Conservation (phyloP, 2,329 filamentous ascomycete species). For the Penicillium sp. region DNA sequence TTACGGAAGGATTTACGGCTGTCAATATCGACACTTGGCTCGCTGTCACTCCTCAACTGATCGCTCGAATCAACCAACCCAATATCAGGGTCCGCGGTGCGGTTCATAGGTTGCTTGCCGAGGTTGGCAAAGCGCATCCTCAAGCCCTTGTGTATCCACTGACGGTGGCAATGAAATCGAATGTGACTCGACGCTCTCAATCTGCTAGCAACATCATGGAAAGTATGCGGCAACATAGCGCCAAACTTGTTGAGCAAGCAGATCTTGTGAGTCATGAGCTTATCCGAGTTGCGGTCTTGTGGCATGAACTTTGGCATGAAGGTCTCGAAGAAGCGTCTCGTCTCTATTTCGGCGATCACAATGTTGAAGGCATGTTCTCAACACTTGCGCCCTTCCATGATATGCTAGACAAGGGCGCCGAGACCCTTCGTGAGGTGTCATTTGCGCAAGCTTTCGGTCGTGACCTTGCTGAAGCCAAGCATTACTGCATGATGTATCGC, state of each 20-base stretch:
- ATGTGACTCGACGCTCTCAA: slow-evolving; percentile 71
- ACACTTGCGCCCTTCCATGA: slow-evolving; percentile 84
- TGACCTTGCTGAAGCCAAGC: slow-evolving; percentile 84
- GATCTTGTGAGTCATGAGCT: slow-evolving; percentile 92
- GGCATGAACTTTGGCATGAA: slow-evolving; percentile 99
- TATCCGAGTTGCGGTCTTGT: slow-evolving; percentile 89
- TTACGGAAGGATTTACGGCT: slow-evolving; percentile 80
- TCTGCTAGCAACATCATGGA: slow-evolving; percentile 94
- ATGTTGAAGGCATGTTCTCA: slow-evolving; percentile 94
- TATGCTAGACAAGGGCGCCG: slow-evolving; percentile 78
- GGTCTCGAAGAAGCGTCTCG: slow-evolving; percentile 92
- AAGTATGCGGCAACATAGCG: slow-evolving; percentile 90
- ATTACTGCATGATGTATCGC: slow-evolving; percentile 91
- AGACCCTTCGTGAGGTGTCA: slow-evolving; percentile 89
- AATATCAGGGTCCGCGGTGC: slow-evolving; percentile 79
- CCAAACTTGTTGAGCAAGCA: slow-evolving; percentile 84
- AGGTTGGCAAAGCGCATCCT: slow-evolving; percentile 87
- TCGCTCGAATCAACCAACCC: slow-evolving; percentile 93
- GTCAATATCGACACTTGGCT: slow-evolving; percentile 98
- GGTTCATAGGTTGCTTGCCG: slow-evolving; percentile 82
- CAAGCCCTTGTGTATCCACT: slow-evolving; percentile 94
- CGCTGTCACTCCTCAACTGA: slow-evolving; percentile 92
- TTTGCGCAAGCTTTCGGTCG: slow-evolving; percentile 96
- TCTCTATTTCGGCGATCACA: slow-evolving; percentile 93
- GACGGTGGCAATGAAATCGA: slow-evolving; percentile 96